Evolutionary conservation across 2,329 filamentous ascomycete species (phyloP).

Genomic region (Phaeosphaeriaceae sp.): DNA sequence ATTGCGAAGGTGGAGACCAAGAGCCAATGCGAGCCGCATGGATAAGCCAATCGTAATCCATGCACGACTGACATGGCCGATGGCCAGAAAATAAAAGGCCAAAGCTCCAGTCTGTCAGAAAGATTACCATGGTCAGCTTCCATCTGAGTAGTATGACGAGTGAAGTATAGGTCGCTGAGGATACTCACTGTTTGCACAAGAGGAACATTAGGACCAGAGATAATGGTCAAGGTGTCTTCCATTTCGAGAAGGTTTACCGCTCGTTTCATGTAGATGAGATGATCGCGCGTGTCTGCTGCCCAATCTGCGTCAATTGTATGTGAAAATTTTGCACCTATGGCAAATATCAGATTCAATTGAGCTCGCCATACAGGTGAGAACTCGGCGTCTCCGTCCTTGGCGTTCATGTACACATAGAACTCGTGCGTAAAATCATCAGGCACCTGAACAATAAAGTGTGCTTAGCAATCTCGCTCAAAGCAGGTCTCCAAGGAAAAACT

Average conservation of each 20-base stretch:
- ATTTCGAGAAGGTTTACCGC: conserved; percentile 32
- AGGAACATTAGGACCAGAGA: conserved; percentile 42
- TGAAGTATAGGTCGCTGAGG: conserved; percentile 11
- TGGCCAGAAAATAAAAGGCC: conserved; percentile 33
- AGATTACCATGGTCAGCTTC: conserved; percentile 13
- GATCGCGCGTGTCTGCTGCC: conserved; percentile 41
- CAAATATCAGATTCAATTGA: conserved; percentile 51
- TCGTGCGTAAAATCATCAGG: conserved; percentile 28
- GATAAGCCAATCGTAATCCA: conserved; percentile 49
- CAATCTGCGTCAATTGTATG: conserved; percentile 39
- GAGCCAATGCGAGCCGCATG: conserved; percentile 44
- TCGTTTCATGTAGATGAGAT: conserved; percentile 48
- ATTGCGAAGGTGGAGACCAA: conserved; percentile 50
- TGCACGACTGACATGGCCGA: conserved; percentile 35
- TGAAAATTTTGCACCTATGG: conserved; percentile 50
- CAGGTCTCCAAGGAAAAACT: neutral
- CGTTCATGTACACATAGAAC: conserved; percentile 22
- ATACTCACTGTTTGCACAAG: conserved; percentile 47
- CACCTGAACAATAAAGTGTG: conserved; percentile 7
- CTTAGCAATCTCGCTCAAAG: neutral
- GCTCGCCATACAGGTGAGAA: conserved; percentile 42
- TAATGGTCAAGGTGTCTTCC: conserved; percentile 24
- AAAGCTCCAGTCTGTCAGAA: conserved; percentile 25
- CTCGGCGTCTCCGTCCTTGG: conserved; percentile 6
- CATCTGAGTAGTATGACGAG: neutral